Percentiles rank a stretch among this genome's conserved stretches.
Conservation (phyloP, 495 filamentous ascomycete species). For the Echria macrotheca region DNA sequence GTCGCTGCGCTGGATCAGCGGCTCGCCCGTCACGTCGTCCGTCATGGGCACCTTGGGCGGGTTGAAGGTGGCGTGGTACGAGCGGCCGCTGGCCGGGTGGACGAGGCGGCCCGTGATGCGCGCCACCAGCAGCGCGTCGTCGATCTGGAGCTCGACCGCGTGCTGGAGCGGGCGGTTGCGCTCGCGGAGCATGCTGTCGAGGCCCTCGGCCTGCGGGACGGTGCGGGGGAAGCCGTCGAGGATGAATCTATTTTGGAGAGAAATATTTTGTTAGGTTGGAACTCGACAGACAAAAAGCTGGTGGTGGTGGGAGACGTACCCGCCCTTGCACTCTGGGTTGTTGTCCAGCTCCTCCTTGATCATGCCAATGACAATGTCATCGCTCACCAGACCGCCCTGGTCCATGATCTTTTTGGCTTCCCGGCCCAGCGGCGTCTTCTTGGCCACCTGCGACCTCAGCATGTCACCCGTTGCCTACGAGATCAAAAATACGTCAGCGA, state of each 20-base stretch:
- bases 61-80: conserved; percentile 98
- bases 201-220: conserved; percentile 86
- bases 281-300: neutral
- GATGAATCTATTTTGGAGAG: conserved; percentile 67
- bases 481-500: conserved; percentile 6
- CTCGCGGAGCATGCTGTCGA: conserved; percentile 80
- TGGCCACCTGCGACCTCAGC: conserved; percentile 96
- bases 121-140: conserved; percentile 85
- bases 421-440: conserved; percentile 89
- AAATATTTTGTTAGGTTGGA: conserved; percentile 1
- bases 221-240: conserved; percentile 98
- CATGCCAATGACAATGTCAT: conserved; percentile 99
- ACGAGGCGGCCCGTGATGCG: conserved; percentile 95
- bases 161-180: conserved; percentile 79
- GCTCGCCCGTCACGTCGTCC: conserved; percentile 96
- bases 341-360: conserved; percentile 93
- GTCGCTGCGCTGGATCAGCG: conserved; percentile 89
- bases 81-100: conserved; percentile 91
- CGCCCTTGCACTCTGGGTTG: conserved; percentile 94
- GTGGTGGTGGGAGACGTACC: conserved; percentile 50
- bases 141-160: conserved; percentile 93
- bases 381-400: conserved; percentile 91
- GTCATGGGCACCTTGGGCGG: conserved; percentile 92
- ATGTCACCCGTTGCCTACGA: conserved; percentile 94
- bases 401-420: conserved; percentile 99